Evolutionary conservation across 371 early-diverging fungal genomes (phyloP).

Genomic region (Mortierella sp.): DNA sequence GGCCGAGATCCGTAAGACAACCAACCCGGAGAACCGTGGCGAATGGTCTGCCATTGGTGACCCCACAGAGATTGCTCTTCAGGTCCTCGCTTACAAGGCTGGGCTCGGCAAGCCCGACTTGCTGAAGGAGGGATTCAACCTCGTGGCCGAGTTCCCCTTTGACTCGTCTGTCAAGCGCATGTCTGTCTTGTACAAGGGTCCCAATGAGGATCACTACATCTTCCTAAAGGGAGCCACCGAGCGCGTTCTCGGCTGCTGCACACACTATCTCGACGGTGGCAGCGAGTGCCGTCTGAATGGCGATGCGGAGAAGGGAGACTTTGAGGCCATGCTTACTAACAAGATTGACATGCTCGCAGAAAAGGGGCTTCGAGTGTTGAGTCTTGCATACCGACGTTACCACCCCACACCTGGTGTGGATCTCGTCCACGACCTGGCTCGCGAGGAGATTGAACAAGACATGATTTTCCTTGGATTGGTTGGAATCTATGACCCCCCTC

Average conservation of each 20-base stretch:
- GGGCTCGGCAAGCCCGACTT: slow-evolving; percentile 68
- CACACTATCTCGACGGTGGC: slow-evolving; percentile 19
- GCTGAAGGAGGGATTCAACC: slow-evolving; percentile 61
- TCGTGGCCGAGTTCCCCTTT: slow-evolving; percentile 75
- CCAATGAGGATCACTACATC: slow-evolving; percentile 31
- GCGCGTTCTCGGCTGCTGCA: slow-evolving; percentile 72
- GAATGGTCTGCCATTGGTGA: slow-evolving; percentile 83
- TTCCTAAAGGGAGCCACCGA: slow-evolving; percentile 85
- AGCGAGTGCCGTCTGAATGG: slow-evolving; percentile 33
- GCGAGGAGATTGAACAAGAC: slow-evolving; percentile 74
- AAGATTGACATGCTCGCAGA: slow-evolving; percentile 26
- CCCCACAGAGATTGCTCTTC: slow-evolving; percentile 82
- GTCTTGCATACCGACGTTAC: slow-evolving; percentile 68
- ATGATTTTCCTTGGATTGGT: slow-evolving; percentile 91
- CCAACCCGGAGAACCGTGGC: slow-evolving; percentile 59
- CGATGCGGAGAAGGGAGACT: slow-evolving; percentile 10
- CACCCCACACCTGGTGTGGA: slow-evolving; percentile 18
- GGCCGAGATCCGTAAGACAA: slow-evolving; percentile 65
- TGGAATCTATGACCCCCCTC: slow-evolving; percentile 95
- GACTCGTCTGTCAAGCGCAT: slow-evolving; percentile 87
- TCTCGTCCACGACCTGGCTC: slow-evolving; percentile 60
- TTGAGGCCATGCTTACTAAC: slow-evolving; percentile 48
- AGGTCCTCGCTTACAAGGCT: slow-evolving; percentile 76
- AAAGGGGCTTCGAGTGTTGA: slow-evolving; percentile 68
- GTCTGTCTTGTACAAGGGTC: slow-evolving; percentile 53